Conservation (phyloP, 2,329 filamentous ascomycete genomes). For the Sporothrix pallida region DNA sequence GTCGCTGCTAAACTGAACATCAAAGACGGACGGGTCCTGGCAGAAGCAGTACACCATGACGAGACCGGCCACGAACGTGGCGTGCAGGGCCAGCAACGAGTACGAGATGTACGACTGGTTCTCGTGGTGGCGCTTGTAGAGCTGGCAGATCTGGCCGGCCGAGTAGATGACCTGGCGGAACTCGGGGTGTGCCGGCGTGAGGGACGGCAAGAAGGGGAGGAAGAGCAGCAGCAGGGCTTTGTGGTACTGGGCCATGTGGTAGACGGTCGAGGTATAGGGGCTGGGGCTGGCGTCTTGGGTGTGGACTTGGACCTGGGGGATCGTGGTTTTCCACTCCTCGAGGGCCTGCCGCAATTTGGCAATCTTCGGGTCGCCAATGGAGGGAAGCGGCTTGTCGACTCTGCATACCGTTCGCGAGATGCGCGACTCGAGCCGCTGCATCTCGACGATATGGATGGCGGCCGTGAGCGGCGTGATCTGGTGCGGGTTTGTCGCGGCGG, state of each 20-base stretch:
- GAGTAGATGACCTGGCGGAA: conserved; percentile 28
- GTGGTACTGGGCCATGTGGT: conserved; percentile 31
- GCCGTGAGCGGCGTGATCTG: conserved; percentile 27
- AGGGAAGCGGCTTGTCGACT: conserved; percentile 24
- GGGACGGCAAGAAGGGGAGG: conserved; percentile 23
- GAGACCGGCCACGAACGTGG: conserved; percentile 28
- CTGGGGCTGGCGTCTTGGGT: not conserved
- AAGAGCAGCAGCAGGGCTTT: conserved; percentile 29
- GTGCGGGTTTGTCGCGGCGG: not conserved
- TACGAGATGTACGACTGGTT: conserved; percentile 31
- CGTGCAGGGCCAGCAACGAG: conserved; percentile 26
- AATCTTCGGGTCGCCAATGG: conserved; percentile 26
- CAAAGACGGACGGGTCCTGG: conserved; percentile 24
- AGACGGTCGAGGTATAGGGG: conserved; percentile 21
- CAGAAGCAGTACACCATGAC: conserved; percentile 31
- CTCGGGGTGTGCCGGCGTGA: conserved; percentile 25
- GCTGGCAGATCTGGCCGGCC: conserved; percentile 31
- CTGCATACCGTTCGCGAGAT: conserved; percentile 24
- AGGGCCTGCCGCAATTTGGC: conserved; percentile 15
- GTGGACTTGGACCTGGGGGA: not conserved
- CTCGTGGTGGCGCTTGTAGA: conserved; percentile 31
- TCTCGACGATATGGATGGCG: conserved; percentile 30
- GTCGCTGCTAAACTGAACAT: conserved; percentile 23
- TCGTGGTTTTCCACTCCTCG: conserved; percentile 28
- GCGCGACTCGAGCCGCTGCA: conserved; percentile 26